Evolutionary conservation across 345 rosid species (phyloP), one percentile per base, ranked within the genome.

Genomic region (Linum tenue): DNA sequence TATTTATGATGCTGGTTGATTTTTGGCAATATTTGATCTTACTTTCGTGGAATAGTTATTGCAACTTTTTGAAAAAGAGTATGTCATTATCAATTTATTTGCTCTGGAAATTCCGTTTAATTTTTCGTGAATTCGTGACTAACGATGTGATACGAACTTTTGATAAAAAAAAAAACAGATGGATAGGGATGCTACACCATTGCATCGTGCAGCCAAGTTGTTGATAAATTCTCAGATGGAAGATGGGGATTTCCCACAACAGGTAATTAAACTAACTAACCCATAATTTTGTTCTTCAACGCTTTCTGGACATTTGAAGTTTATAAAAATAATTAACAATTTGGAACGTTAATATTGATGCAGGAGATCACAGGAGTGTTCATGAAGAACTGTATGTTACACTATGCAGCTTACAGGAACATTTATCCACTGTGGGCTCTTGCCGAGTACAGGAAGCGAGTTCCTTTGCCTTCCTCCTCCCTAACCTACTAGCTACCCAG

Each of bases 341-440:
- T 6, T 56, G 59, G 35, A 2, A 8, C 2, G 6, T 31, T 15
- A n/a, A 5, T 15, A 5, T 2, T 56, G 16, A 12, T 16, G 37
- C 17, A 57, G 60, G 60, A 57, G 17, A 57, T 57, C 3, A 16
- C 60, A 4, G 60, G 60, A 57, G 60, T 36, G 37, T 17, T 57
- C 37, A 4, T 57, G 60, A 57, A 3, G 60, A 57, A 57, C 11
- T 57, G 60, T 36, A 57, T 36, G 60, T 17, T 57, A 16, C 60
- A 57, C 17, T 57, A 57, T 57, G 60, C 37, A 11, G 17, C 60
- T 57, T 57, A 57, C 37, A 57, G 31, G 37, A 57, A 57, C 37
- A 57, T 57, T 16, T n/a, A 57, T 17, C 60, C 60, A 8, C 11
- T 57, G 36, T 57, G 60, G 60, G 60, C 60, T 16, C 60, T 57